Percentiles rank a stretch among this genome's conserved stretches.
These are phyloP conservation scores for Ophiostoma sp. DNA, from an alignment of 2,329 filamentous ascomycete genomes.

Conservation along the genomic window DNA sequence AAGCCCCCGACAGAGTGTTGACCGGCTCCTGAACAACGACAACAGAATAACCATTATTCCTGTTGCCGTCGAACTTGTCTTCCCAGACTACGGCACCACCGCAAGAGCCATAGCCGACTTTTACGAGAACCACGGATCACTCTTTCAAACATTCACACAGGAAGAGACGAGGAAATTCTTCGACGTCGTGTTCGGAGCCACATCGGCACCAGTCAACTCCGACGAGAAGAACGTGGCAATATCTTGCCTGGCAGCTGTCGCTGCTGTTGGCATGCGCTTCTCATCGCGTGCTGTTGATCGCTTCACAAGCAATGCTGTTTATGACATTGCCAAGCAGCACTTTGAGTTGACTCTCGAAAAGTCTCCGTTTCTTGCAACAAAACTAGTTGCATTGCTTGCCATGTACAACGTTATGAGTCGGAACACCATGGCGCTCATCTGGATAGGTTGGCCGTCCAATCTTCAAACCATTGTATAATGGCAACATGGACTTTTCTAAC, in stretches of 20 bases:
- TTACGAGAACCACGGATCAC: conserved; percentile 33
- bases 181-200: conserved; percentile 29
- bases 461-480: background rate
- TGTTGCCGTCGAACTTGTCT: conserved; percentile 28
- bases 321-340: conserved; percentile 35
- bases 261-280: conserved; percentile 37
- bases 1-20: conserved; percentile 15
- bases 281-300: conserved; percentile 29
- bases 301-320: conserved; percentile 30
- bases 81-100: conserved; percentile 30
- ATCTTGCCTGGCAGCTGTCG: conserved; percentile 34
- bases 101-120: conserved; percentile 33
- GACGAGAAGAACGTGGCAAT: conserved; percentile 30
- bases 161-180: conserved; percentile 31
- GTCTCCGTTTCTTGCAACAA: conserved; percentile 35
- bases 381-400: conserved; percentile 36
- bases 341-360: conserved; percentile 35
- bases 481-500: background rate
- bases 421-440: conserved; percentile 36
- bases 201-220: background rate
- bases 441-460: conserved; percentile 27
- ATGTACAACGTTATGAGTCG: conserved; percentile 38
- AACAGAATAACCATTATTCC: background rate
- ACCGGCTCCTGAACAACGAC: background rate
- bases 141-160: conserved; percentile 37